phyloP scores from a whole-genome alignment of 2,329 filamentous ascomycete species.

The Septoria linicola region DNA sequence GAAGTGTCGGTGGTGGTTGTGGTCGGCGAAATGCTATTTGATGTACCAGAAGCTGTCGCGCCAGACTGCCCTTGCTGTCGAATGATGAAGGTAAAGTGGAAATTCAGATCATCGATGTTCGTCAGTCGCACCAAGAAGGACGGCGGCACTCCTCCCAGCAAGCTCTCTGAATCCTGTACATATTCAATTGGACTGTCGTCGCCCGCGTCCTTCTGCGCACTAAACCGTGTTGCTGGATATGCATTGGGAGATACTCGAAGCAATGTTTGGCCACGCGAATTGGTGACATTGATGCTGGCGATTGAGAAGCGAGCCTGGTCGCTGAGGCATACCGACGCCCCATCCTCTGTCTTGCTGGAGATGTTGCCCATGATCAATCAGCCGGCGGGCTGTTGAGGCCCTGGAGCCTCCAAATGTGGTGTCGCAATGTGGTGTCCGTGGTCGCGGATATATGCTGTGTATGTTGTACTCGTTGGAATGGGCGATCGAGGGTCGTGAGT shows the following conservation, averaged over 20 bases:
- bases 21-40: constrained; percentile 11
- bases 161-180: constrained; percentile 81
- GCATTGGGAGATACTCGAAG: constrained; percentile 79
- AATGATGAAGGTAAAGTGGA: constrained; percentile 89
- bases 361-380: constrained; percentile 75
- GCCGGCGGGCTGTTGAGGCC: constrained; percentile 24
- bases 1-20: constrained; percentile 60
- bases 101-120: constrained; percentile 88
- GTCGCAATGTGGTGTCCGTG: constrained; percentile 25
- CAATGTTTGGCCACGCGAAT: constrained; percentile 72
- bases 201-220: constrained; percentile 67
- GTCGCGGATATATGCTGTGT: constrained; percentile 16
- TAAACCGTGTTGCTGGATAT: constrained; percentile 78
- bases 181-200: constrained; percentile 82
- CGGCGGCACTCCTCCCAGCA: constrained; percentile 49
- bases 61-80: constrained; percentile 49
- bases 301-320: constrained; percentile 91
- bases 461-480: constrained; percentile 8
- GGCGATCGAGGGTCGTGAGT: neutral
- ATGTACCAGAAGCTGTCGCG: constrained; percentile 25
- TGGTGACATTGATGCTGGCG: constrained; percentile 77
- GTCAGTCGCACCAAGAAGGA: constrained; percentile 81
- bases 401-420: constrained; percentile 21
- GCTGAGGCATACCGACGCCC: constrained; percentile 74
- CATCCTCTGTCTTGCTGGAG: constrained; percentile 84